Base-by-base conservation (phyloP, 768 basidiomycete genomes). In the Leccinum pellstonianum region DNA sequence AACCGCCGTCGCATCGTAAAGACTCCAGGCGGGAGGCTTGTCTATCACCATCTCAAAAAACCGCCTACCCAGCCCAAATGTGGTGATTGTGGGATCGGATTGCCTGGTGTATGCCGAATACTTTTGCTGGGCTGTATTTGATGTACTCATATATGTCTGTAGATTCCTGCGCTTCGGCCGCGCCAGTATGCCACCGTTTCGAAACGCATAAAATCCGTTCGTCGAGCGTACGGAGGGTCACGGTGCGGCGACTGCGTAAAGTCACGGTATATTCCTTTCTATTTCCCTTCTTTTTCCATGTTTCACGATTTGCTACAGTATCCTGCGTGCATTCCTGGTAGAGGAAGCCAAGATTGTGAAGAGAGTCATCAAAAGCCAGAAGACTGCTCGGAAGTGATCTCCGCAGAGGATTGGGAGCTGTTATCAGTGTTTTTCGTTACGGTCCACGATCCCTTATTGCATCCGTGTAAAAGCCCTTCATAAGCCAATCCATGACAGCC, bases 291-390 rank as follows among this genome's bases (percentile, higher is more conserved):
- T 23, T 12, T 43, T 52, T 41, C 11, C 21, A 25, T n/a, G 6
- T 57, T 31, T 60, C 17, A 54, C 21, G 11, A 21, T 41, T n/a
- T 41, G 43, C 6, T 23, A 7, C 63, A 98, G 97, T 64, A 95
- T 99, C 69, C 89, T 98, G 68, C 92, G 97, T 61, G 95, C 97
- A 64, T 99, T 99, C 88, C 80, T 99, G 61, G 92, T 99, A 43
- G 97, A 98, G 83, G 97, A 99, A 82, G 97, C 97, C 49, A 98
- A 98, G 83, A 98, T 99, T 70, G 97, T 99, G 74, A 99, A 99
- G 88, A 90, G 86, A 80, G 96, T 98, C 68, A 95, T 98, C 84
- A 97, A 97, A 83, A 46, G 90, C 73, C 93, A 85, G 75, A 73
- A 69, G 62, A 66, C 70, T 33, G 10, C 50, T 29, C 70, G 62